Base-by-base conservation (phyloP, 129 eudicot species). In the Pulicaria dysenterica region DNA sequence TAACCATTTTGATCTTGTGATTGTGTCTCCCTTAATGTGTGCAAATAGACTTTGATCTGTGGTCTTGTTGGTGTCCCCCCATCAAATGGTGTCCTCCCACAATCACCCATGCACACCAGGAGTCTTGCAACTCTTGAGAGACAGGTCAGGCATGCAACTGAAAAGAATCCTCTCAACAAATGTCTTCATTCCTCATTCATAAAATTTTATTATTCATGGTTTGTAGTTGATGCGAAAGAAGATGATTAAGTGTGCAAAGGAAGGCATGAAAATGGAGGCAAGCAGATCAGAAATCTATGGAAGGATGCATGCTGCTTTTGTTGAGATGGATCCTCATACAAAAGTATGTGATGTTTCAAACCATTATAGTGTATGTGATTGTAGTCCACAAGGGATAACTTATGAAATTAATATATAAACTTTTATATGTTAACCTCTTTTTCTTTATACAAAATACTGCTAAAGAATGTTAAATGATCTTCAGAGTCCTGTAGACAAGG, bases 41-140 rank as follows among this genome's bases (percentile, higher is more conserved):
- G 31, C 31, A 24, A 24, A 24, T 24, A 91, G 97, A 91, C 97
- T 55, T 79, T 91, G 81, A 66, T 91, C 63, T 88, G 97, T 76
- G 92, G 97, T 51, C 76, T 91, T 77, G 85, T 91, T 76, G 97
- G 97, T 54, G 85, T 91, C 68, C 97, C 95, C 17, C 97, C 97
- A 39, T 91, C 97, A 13, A 91, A 91, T 19, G 97, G 95, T 24
- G 97, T 91, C 60, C 88, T 91, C 61, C 95, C 97, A 56, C 97
- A 91, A 64, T 88, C 97, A 47, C 97, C 97, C 19, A 91, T 91
- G 95, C 97, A 91, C 73, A 91, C 97, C 2, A 84, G 86, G 75
- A 91, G 95, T 61, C 97, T 91, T 40, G 95, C 97, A 43, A 77
- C 78, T 50, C 95, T 85, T 55, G 84, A 85, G 82, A 88, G 69